Evolutionary conservation across 2,329 filamentous ascomycete species (phyloP).

Genomic region (Aureobasidium sp.): DNA sequence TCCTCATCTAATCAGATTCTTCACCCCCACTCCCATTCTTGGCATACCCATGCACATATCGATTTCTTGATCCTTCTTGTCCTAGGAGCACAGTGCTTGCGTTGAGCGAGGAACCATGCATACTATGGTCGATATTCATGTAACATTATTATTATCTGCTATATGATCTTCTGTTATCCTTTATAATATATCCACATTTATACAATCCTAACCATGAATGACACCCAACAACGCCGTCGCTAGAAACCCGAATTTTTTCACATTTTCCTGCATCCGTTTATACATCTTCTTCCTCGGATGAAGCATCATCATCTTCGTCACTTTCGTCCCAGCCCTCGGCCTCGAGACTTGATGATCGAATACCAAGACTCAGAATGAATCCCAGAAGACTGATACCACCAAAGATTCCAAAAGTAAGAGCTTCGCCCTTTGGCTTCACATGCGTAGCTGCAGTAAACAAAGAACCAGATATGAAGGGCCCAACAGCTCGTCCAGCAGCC

Average conservation of each 20-base stretch:
- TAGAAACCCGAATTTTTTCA: conserved; percentile 1
- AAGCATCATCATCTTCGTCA: conserved; percentile 35
- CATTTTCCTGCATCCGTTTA: background rate
- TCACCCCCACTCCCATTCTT: background rate
- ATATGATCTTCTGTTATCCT: conserved; percentile 1
- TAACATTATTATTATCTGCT: too few relatives aligned
- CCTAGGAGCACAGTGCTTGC: too few relatives aligned
- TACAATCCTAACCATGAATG: conserved; percentile 2
- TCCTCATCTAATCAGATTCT: conserved; percentile 14
- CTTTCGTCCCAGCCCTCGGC: conserved; percentile 48
- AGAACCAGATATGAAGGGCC: conserved; percentile 79
- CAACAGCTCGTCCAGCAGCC: conserved; percentile 78
- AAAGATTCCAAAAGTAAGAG: conserved; percentile 79
- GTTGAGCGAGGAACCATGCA: too few relatives aligned
- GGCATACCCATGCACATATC: too few relatives aligned
- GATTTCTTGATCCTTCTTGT: too few relatives aligned
- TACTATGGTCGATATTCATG: too few relatives aligned
- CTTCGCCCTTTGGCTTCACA: conserved; percentile 73
- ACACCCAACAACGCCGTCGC: conserved; percentile 18
- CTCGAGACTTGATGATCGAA: conserved; percentile 57
- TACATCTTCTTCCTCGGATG: conserved; percentile 42
- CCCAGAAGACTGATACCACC: conserved; percentile 74
- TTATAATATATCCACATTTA: background rate
- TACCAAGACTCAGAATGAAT: conserved; percentile 71
- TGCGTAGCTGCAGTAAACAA: conserved; percentile 74